A percentile compares a stretch with the other conserved stretches of the same genome.
Conservation (phyloP, 2,329 filamentous ascomycete species). For the Calonectria montana region DNA sequence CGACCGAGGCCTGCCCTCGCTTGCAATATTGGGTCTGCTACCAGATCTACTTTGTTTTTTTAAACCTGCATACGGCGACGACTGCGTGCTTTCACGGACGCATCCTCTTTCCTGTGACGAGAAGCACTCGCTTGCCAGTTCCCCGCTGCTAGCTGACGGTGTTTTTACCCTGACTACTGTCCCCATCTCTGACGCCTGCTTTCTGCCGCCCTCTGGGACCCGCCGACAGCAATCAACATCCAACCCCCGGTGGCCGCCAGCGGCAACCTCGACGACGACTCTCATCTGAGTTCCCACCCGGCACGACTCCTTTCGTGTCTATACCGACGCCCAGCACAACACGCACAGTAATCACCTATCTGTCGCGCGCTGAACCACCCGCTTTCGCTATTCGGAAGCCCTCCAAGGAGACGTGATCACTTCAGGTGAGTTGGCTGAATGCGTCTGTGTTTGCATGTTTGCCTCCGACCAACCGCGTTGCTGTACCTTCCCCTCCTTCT, state of each 20-base stretch:
- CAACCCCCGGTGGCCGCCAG: constrained; percentile 44
- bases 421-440: constrained; percentile 51
- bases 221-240: constrained; percentile 39
- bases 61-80: constrained; percentile 29
- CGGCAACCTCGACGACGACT: constrained; percentile 49
- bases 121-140: constrained; percentile 31
- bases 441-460: constrained; percentile 10
- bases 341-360: constrained; percentile 22
- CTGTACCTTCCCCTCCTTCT: constrained; percentile 26
- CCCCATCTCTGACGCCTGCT: constrained; percentile 41
- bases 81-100: constrained; percentile 38
- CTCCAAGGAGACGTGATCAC: constrained; percentile 52
- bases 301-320: constrained; percentile 33
- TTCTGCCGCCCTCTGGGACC: constrained; percentile 39
- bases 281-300: constrained; percentile 27
- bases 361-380: constrained; percentile 27
- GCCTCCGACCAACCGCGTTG: constrained; percentile 30
- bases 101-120: constrained; percentile 26
- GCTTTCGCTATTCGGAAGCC: constrained; percentile 35
- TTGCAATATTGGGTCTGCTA: not conserved
- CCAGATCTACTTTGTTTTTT: not conserved
- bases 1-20: constrained; percentile 23
- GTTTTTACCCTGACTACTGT: constrained; percentile 28
- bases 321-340: constrained; percentile 24
- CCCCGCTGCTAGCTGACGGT: constrained; percentile 38